phyloP scores from a whole-genome alignment of 2,329 filamentous ascomycete species.

The Pseudopyrenochaeta lycopersici region DNA sequence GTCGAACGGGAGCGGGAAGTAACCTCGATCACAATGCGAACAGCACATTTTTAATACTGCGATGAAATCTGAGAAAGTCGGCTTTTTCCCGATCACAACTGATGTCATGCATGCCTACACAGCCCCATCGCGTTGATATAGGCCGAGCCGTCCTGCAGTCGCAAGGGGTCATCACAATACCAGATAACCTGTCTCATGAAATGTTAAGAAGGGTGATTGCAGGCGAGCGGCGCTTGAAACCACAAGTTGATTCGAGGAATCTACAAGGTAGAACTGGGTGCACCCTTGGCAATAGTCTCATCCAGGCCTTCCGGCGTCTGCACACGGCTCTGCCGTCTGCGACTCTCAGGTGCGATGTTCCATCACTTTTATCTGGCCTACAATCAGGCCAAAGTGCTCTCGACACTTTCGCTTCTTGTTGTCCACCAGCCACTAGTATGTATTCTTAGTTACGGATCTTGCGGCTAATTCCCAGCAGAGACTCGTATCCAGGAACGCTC shows the following conservation, averaged over 20 bases:
- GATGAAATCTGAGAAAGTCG: conserved; percentile 9
- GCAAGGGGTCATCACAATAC: conserved; percentile 6
- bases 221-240: conserved; percentile 9
- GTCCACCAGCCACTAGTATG: background rate
- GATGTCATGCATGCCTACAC: background rate
- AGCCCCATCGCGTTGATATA: background rate
- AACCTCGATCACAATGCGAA: conserved; percentile 32
- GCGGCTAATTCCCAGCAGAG: conserved; percentile 23
- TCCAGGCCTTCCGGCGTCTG: conserved; percentile 4
- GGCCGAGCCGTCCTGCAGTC: conserved; percentile 3
- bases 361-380: background rate
- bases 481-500: conserved; percentile 35
- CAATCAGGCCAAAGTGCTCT: background rate
- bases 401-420: background rate
- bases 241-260: conserved; percentile 22
- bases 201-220: conserved; percentile 4
- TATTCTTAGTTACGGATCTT: conserved; percentile 20
- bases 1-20: conserved; percentile 43
- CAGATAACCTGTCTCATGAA: background rate
- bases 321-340: background rate
- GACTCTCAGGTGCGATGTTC: background rate
- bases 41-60: conserved; percentile 9
- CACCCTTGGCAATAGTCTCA: conserved; percentile 16
- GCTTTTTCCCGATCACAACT: background rate
- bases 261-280: background rate